These are phyloP conservation scores for Cardamine chenopodiifolia DNA, from an alignment of 345 rosid species.

Conservation along the genomic window DNA sequence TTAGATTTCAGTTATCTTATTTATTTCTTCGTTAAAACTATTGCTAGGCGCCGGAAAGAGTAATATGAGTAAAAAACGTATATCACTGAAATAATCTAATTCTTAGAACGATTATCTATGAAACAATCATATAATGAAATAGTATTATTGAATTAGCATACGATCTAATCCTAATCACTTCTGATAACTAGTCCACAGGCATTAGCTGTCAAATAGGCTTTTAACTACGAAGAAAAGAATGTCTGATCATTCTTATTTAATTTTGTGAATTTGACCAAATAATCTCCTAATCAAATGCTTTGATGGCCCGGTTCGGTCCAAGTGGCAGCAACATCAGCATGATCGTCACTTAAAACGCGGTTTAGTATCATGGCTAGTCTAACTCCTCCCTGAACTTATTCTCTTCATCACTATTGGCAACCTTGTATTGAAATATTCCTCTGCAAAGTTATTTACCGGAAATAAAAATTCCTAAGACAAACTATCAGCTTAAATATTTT, in stretches of 20 bases:
- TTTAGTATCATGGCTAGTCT: constrained; percentile 88
- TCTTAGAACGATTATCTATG: background rate
- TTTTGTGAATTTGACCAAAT: constrained; percentile 9
- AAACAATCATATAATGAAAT: background rate
- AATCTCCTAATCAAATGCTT: constrained; percentile 8
- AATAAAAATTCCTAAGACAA: background rate
- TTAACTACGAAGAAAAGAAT: constrained; percentile 16
- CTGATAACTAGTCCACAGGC: background rate
- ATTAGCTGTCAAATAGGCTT: constrained; percentile 11
- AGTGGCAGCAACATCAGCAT: constrained; percentile 55
- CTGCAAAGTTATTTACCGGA: constrained; percentile 39
- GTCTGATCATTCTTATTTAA: background rate
- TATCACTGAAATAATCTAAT: background rate
- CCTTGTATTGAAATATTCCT: constrained; percentile 86
- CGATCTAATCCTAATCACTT: background rate
- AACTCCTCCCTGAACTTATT: constrained; percentile 88
- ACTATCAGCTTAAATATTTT: too few relatives aligned
- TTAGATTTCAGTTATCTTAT: background rate
- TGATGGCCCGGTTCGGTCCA: constrained; percentile 28
- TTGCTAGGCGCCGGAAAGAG: background rate
- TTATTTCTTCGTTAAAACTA: background rate
- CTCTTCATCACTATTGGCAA: constrained; percentile 91
- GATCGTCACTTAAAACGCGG: constrained; percentile 53
- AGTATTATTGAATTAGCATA: background rate
- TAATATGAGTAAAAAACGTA: background rate